Conservation (phyloP, 495 filamentous ascomycete species). For the Xeromyces bisporus region DNA sequence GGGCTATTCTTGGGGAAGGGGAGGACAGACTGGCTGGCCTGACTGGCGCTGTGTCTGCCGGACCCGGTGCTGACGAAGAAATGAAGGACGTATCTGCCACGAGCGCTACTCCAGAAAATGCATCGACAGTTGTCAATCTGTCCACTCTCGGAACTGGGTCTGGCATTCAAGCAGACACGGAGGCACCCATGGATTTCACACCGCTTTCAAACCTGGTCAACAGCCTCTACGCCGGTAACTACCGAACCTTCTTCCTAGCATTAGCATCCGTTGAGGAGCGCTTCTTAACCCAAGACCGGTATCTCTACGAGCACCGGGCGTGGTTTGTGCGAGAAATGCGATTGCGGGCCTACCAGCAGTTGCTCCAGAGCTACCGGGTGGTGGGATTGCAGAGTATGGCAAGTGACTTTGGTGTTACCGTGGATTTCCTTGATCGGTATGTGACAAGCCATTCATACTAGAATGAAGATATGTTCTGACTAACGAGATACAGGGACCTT, state of each 20-base stretch:
- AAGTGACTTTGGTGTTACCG: constrained; percentile 82
- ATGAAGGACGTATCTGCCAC: constrained; percentile 47
- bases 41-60: constrained; percentile 54
- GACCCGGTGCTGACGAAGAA: constrained; percentile 63
- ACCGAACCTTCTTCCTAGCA: constrained; percentile 80
- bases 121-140: constrained; percentile 61
- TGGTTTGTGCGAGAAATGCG: constrained; percentile 99
- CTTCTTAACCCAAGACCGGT: constrained; percentile 86
- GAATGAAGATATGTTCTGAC: not conserved
- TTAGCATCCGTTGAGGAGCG: constrained; percentile 83
- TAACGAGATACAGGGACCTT: constrained; percentile 48
- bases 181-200: constrained; percentile 59
- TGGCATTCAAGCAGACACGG: constrained; percentile 52
- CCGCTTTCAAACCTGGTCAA: constrained; percentile 76
- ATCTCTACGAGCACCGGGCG: constrained; percentile 78
- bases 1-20: constrained; percentile 78
- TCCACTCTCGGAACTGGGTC: constrained; percentile 55
- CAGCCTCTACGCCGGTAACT: constrained; percentile 82
- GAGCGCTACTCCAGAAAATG: constrained; percentile 35
- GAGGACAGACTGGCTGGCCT: constrained; percentile 74
- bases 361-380: constrained; percentile 95
- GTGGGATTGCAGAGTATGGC: constrained; percentile 93
- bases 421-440: constrained; percentile 89
- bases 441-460: not conserved
- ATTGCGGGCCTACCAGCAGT: constrained; percentile 82